A percentile compares a stretch with the other conserved stretches of the same genome.
phyloP scores from a whole-genome alignment of 306 rosid species.

The Fragaria ananassa region DNA sequence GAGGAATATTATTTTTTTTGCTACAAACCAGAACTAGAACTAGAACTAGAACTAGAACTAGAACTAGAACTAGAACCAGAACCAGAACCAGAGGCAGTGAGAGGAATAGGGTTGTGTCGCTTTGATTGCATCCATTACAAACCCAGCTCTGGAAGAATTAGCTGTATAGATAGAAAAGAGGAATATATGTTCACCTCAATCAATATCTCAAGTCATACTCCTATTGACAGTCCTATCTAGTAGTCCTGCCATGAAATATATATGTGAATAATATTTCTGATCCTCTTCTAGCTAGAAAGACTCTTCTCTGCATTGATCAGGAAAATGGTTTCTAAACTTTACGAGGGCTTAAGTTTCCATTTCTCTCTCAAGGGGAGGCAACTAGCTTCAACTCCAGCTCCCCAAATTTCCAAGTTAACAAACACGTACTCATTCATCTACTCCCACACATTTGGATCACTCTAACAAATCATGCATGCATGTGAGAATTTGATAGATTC shows the following conservation, averaged over 20 bases:
- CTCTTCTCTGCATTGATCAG: background rate
- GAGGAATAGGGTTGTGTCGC: slow-evolving; percentile 1
- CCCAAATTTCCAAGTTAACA: background rate
- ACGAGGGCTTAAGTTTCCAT: background rate
- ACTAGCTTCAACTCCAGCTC: background rate
- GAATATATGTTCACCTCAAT: slow-evolving; percentile 7
- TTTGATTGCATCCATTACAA: slow-evolving; percentile 5
- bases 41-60: background rate
- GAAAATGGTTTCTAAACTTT: background rate
- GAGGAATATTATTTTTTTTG: background rate
- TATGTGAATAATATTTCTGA: background rate
- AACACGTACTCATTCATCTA: background rate
- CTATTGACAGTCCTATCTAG: slow-evolving; percentile 7
- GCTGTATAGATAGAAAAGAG: background rate
- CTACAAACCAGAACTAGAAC: background rate
- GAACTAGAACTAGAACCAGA: too few species aligned
- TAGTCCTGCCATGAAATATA: background rate
- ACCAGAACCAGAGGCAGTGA: background rate
- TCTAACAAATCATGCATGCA: background rate
- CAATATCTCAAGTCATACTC: slow-evolving; percentile 4
- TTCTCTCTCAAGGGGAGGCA: background rate
- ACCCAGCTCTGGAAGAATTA: background rate
- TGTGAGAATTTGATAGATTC: slow-evolving; percentile 5
- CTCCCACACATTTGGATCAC: background rate
- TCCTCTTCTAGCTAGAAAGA: background rate